Conservation (phyloP, 176 grass and related monocot species). For the Eragrostis curvula region DNA sequence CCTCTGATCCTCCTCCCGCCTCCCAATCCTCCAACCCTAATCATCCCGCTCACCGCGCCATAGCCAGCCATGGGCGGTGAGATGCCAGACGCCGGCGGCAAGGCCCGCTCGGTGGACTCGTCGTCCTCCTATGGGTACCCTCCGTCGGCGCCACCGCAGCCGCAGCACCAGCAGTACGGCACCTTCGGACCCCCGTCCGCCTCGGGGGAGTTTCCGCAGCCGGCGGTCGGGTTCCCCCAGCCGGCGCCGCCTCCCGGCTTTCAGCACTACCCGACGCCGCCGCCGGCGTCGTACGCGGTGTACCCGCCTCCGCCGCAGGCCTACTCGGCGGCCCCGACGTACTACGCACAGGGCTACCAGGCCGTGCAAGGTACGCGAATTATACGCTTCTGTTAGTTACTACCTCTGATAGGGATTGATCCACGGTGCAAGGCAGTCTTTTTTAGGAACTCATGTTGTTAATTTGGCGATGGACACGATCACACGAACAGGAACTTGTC, state of each 20-base stretch:
- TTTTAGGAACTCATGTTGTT: neutral
- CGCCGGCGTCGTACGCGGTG: conserved; percentile 36
- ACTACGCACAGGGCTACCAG: conserved; percentile 81
- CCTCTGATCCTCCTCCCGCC: neutral
- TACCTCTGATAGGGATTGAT: neutral
- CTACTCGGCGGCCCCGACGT: conserved; percentile 55
- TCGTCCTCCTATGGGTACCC: conserved; percentile 33
- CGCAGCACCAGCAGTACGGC: conserved; percentile 63
- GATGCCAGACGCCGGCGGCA: conserved; percentile 43
- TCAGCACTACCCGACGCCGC: conserved; percentile 28
- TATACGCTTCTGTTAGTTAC: neutral
- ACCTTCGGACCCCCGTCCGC: conserved; percentile 59
- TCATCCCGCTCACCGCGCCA: neutral
- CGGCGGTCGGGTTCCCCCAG: conserved; percentile 81
- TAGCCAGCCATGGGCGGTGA: conserved; percentile 27
- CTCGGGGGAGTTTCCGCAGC: conserved; percentile 50
- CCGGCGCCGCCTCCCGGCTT: conserved; percentile 52
- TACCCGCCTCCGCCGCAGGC: conserved; percentile 54
- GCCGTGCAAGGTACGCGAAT: conserved; percentile 61
- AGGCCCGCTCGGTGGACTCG: conserved; percentile 35
- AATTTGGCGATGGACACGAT: conserved; percentile 6
- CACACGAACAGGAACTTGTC: neutral
- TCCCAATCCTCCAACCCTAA: conserved; percentile 21
- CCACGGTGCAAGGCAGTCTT: neutral
- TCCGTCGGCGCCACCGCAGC: conserved; percentile 43